Base-by-base conservation (phyloP, 306 rosid genomes). In the Malus fusca region DNA sequence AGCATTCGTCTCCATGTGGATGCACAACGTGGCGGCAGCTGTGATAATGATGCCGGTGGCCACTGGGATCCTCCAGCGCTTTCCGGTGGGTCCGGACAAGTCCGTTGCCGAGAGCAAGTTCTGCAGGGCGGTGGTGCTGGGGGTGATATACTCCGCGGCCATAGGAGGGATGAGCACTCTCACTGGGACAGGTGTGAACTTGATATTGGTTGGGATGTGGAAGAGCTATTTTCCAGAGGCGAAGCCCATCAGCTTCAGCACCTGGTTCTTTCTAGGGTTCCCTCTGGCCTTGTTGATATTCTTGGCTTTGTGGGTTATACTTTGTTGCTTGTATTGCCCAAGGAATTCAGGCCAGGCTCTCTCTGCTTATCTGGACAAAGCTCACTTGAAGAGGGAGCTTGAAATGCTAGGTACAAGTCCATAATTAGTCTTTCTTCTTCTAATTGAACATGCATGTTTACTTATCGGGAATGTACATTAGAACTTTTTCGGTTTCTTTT, bases 41-140 rank as follows among this genome's bases (percentile, higher is more conserved):
- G 88, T 91, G 77, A 81, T 93, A 87, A 91, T 93, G 98, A 93
- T 93, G 97, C 97, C 97, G 22, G 91, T 93, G 31, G 97, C 98
- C 9, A 88, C 90, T 1, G 98, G 98, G 42, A 81, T 93, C 73
- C 75, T 93, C 1, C 92, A 91, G 26, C 75, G 91, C 3, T 74
- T 93, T 19, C 93, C 98, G 3, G 61, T 73, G 66, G 76, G 69
- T 6, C 25, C 80, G 1, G 84, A 76, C 43, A 91, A 87, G 66
- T 70, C 97, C 2, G 71, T 61, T 25, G 74, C 55, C 2, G 82
- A 84, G 2, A 79, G 70, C 78, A 88, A 88, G 68, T 93, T 91
- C 78, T 82, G 97, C 81, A 80, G 89, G 22, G 98, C 98, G n/a
- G 98, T 93, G 76, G 77, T 90, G 31, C 73, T 91, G 0, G 85